These are phyloP conservation scores for Scedosporium apiospermum DNA, from an alignment of 2,329 filamentous ascomycete genomes.

Conservation along the genomic window DNA sequence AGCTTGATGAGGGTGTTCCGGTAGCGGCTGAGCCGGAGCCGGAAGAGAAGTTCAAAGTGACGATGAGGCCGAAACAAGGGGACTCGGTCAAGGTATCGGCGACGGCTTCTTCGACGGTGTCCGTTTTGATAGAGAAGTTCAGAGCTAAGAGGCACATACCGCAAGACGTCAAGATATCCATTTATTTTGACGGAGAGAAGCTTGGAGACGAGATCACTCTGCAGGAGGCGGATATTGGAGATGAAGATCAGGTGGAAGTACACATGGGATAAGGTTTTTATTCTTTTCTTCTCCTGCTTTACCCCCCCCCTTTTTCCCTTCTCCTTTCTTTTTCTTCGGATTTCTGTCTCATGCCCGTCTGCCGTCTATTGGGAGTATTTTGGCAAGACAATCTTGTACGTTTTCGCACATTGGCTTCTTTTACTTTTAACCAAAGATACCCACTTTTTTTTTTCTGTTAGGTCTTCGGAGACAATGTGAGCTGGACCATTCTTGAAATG, in stretches of 20 bases:
- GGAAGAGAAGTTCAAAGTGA: slow-evolving; percentile 35
- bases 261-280: slow-evolving; percentile 30
- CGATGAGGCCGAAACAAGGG: slow-evolving; percentile 42
- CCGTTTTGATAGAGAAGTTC: slow-evolving; percentile 54
- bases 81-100: slow-evolving; percentile 43
- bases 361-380: no score
- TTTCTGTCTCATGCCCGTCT: background rate
- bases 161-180: slow-evolving; percentile 41
- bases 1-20: slow-evolving; percentile 17
- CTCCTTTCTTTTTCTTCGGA: background rate
- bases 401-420: no score
- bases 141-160: slow-evolving; percentile 42
- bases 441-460: no score
- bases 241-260: slow-evolving; percentile 69
- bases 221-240: slow-evolving; percentile 59
- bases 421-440: no score
- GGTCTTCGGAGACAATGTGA: no score
- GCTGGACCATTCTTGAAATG: no score
- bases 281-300: background rate
- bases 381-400: no score
- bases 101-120: slow-evolving; percentile 46
- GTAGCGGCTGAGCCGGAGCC: slow-evolving; percentile 12
- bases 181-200: slow-evolving; percentile 69
- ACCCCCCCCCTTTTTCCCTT: background rate
- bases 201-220: slow-evolving; percentile 53